Evolutionary conservation across 2,329 filamentous ascomycete genomes (phyloP).

Genomic region (Fusarium cicatricum): DNA sequence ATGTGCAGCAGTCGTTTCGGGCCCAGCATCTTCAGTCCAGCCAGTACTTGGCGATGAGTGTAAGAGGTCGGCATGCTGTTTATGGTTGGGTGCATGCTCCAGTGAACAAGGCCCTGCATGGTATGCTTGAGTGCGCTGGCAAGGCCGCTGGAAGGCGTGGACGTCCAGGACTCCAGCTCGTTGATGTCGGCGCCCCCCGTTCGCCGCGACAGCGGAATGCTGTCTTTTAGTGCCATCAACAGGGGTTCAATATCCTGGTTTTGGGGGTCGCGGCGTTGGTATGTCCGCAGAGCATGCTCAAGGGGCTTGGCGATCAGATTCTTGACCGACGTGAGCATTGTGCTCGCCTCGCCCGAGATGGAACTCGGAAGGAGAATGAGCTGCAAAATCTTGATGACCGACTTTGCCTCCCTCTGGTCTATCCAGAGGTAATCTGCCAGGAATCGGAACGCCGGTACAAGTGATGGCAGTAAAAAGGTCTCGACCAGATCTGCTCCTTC

Average conservation of each 20-base stretch:
- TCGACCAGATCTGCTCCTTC: slow-evolving; percentile 71
- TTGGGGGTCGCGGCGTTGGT: slow-evolving; percentile 72
- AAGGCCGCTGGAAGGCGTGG: slow-evolving; percentile 63
- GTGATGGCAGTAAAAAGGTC: slow-evolving; percentile 80
- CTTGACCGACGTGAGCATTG: slow-evolving; percentile 75
- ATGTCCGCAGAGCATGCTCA: slow-evolving; percentile 70
- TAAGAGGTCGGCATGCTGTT: slow-evolving; percentile 70
- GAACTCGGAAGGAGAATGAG: slow-evolving; percentile 75
- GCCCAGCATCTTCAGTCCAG: slow-evolving; percentile 67
- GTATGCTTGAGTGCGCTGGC: slow-evolving; percentile 66
- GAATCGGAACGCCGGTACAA: slow-evolving; percentile 77
- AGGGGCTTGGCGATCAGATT: slow-evolving; percentile 75
- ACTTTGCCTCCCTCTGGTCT: slow-evolving; percentile 70
- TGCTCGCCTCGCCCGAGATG: slow-evolving; percentile 74
- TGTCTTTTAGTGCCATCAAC: slow-evolving; percentile 69
- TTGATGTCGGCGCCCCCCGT: slow-evolving; percentile 69
- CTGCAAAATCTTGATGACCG: slow-evolving; percentile 75
- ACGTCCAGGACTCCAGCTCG: slow-evolving; percentile 75
- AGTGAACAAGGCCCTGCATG: slow-evolving; percentile 70
- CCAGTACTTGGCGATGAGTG: slow-evolving; percentile 74
- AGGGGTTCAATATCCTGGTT: slow-evolving; percentile 76
- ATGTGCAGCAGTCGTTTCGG: slow-evolving; percentile 66
- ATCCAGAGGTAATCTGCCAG: slow-evolving; percentile 75
- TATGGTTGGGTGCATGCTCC: slow-evolving; percentile 66
- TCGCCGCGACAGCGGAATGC: slow-evolving; percentile 65